Conservation (phyloP, 2,329 filamentous ascomycete species). For the Huntiella abstrusa region DNA sequence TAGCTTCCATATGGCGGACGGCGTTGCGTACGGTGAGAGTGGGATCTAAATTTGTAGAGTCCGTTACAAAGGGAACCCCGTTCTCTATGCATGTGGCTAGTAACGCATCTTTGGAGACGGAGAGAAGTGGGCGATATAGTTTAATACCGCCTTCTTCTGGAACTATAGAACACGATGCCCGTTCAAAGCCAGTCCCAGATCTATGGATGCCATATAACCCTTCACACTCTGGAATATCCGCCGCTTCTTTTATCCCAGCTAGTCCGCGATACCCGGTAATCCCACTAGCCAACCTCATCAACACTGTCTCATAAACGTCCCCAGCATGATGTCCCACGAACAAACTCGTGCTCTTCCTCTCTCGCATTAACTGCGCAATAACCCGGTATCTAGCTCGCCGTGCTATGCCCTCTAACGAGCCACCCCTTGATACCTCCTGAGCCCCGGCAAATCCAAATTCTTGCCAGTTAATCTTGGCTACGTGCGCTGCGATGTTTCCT, state of each 20-base stretch:
- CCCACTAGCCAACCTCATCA: slow-evolving; percentile 55
- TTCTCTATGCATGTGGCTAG: slow-evolving; percentile 54
- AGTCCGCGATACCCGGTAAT: slow-evolving; percentile 49
- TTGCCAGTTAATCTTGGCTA: slow-evolving; percentile 17
- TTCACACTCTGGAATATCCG: slow-evolving; percentile 68
- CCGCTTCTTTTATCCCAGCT: slow-evolving; percentile 43
- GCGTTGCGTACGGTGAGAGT: slow-evolving; percentile 69
- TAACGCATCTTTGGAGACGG: slow-evolving; percentile 54
- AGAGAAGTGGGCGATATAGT: slow-evolving; percentile 50
- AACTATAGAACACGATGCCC: slow-evolving; percentile 16
- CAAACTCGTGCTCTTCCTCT: slow-evolving; percentile 34
- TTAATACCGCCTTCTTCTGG: slow-evolving; percentile 48
- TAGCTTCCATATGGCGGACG: slow-evolving; percentile 41
- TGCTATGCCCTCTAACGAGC: slow-evolving; percentile 61
- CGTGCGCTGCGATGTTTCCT: slow-evolving; percentile 15
- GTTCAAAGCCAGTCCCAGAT: slow-evolving; percentile 39
- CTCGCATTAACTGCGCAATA: slow-evolving; percentile 42
- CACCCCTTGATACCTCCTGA: slow-evolving; percentile 19
- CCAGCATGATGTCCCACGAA: slow-evolving; percentile 76
- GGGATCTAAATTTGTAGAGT: slow-evolving; percentile 61
- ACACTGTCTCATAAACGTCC: slow-evolving; percentile 76
- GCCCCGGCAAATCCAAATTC: slow-evolving; percentile 3
- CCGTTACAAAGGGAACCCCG: slow-evolving; percentile 59
- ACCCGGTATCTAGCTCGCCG: slow-evolving; percentile 54
- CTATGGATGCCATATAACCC: slow-evolving; percentile 53